Evolutionary conservation across 179 eudicot species (phyloP), one percentile per base, ranked within the genome.

Genomic region (Sideroxylon spinosum): DNA sequence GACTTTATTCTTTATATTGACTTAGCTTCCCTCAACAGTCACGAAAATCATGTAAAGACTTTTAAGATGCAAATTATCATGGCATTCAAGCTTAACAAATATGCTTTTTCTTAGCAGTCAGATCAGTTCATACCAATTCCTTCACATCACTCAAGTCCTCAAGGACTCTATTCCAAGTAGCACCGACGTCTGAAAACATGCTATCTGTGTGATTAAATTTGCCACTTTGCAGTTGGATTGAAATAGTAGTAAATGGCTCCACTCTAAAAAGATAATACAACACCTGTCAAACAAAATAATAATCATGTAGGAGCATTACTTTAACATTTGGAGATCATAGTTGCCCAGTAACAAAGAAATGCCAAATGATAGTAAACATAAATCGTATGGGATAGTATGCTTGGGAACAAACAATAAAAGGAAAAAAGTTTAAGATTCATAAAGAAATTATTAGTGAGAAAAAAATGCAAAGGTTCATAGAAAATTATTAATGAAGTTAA

Each of bases 61-160:
- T 9, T 13, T 10, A n/a, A 53, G 65, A 16, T 28, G 68, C 20
- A 22, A 77, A 22, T 59, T 55, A 78, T 26, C 10, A 20, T 49
- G 67, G 48, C 55, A 71, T 77, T 44, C 26, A 19, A 46, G 37
- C 26, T n/a, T 52, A 66, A 78, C 61, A 61, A 49, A 50, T 64
- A 19, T 19, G 72, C 46, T 55, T 57, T 73, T 12, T 2, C 52
- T 3, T 12, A 26, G 59, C 53, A 28, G 16, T 75, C 6, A 20
- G 26, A 44, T 32, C 76, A 66, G 80, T 76, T 29, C 57, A 48
- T 91, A 96, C 99, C 98, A 96, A 79, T 91, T 96, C 99, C 82
- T 96, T 96, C 73, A 96, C 99, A 82, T 96, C 98, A 85, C 97
- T 94, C 97, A 96, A 94, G 78, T 96, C 99, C 87, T 96, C 98